These are phyloP conservation scores for Aristolochia californica DNA, from an alignment of 164 flowering plant genomes.

Conservation along the genomic window DNA sequence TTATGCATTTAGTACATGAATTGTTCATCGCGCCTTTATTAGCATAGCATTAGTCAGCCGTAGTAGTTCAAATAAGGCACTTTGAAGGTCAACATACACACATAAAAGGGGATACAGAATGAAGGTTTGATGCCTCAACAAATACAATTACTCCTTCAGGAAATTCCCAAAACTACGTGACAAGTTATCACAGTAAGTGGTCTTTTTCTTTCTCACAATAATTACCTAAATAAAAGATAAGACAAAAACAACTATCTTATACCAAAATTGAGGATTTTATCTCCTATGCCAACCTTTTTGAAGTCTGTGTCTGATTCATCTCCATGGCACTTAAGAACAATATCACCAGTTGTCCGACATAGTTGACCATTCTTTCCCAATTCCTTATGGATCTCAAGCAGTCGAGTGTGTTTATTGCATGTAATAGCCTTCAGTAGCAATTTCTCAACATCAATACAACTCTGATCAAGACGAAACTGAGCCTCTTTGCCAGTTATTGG, in stretches of 20 bases:
- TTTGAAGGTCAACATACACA: too few species aligned
- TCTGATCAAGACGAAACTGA: conserved; percentile 63
- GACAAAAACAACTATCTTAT: too few species aligned
- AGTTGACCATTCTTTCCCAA: conserved; percentile 61
- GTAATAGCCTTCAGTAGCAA: conserved; percentile 71
- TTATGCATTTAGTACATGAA: not conserved
- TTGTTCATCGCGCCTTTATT: too few species aligned
- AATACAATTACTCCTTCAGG: too few species aligned
- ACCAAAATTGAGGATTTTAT: not conserved
- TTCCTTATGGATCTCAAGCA: conserved; percentile 78
- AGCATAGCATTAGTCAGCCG: too few species aligned
- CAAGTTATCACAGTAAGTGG: too few species aligned
- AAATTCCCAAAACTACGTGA: too few species aligned
- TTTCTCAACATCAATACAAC: conserved; percentile 90
- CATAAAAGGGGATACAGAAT: too few species aligned
- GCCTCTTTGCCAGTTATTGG: conserved; percentile 82
- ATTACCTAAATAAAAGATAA: not conserved
- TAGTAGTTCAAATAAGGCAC: too few species aligned
- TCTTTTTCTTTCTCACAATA: not conserved
- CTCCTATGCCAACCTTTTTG: conserved; percentile 41
- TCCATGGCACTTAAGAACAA: conserved; percentile 41
- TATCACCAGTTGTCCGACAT: conserved; percentile 53
- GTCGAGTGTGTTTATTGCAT: conserved; percentile 78
- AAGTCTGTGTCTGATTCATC: conserved; percentile 40
- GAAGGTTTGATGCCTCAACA: too few species aligned